Conservation (phyloP, 2,329 filamentous ascomycete genomes). For the Microsporum ferrugineum region DNA sequence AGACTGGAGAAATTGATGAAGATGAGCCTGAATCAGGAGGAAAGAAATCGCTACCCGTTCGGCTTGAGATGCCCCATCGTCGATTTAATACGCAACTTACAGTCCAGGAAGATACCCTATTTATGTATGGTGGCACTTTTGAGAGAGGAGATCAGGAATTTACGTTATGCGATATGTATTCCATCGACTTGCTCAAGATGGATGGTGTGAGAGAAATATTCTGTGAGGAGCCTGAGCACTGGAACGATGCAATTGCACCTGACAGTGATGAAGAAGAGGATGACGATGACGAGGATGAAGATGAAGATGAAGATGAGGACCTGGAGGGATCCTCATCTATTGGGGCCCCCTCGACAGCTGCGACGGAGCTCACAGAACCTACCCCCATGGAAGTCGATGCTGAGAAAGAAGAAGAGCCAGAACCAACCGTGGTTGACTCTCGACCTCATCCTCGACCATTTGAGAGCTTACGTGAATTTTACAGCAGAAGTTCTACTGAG, state of each 20-base stretch:
- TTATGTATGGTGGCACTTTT: slow-evolving; percentile 89
- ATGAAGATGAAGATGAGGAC: slow-evolving; percentile 28
- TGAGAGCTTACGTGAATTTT: slow-evolving; percentile 84
- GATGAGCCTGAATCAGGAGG: slow-evolving; percentile 43
- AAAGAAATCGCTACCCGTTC: slow-evolving; percentile 50
- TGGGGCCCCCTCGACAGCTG: slow-evolving; percentile 26
- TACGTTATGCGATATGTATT: slow-evolving; percentile 90
- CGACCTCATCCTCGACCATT: slow-evolving; percentile 72
- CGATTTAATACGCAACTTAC: slow-evolving; percentile 86
- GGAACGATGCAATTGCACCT: slow-evolving; percentile 54
- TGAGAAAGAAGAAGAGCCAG: slow-evolving; percentile 29
- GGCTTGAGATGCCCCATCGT: slow-evolving; percentile 74
- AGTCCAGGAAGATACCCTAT: slow-evolving; percentile 84
- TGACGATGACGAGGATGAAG: slow-evolving; percentile 32
- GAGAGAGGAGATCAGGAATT: slow-evolving; percentile 92
- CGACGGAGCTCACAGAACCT: slow-evolving; percentile 28
- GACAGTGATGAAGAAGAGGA: slow-evolving; percentile 48
- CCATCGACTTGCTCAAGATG: slow-evolving; percentile 85
- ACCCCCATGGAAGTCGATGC: slow-evolving; percentile 15
- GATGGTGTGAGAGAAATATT: slow-evolving; percentile 91
- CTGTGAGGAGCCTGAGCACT: slow-evolving; percentile 72
- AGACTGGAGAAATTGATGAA: slow-evolving; percentile 37
- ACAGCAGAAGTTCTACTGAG: slow-evolving; percentile 69
- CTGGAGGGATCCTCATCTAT: slow-evolving; percentile 36
- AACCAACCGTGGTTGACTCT: slow-evolving; percentile 53